Evolutionary conservation across 2,329 filamentous ascomycete species (phyloP).

Genomic region (Fusarium sp.): DNA sequence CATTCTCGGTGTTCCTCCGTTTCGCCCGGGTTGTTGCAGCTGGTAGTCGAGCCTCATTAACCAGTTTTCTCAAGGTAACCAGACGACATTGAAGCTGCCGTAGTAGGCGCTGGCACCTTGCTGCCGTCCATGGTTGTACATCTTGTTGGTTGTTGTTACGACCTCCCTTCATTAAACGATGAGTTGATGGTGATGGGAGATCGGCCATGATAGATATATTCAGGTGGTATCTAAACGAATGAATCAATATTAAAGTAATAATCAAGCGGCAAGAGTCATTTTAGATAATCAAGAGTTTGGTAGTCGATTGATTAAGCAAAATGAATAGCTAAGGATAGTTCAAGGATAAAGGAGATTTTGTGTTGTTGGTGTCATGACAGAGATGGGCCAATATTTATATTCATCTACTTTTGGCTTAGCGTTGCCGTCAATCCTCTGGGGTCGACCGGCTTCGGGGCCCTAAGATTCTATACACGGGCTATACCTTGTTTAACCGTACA

Average conservation of each 20-base stretch:
- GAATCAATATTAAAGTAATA: not conserved
- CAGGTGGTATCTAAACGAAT: not conserved
- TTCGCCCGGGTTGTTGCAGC: conserved; percentile 34
- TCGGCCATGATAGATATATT: conserved; percentile 19
- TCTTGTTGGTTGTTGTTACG: conserved; percentile 21
- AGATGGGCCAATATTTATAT: conserved; percentile 48
- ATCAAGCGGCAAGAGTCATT: not conserved
- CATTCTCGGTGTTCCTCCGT: conserved; percentile 25
- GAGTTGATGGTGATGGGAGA: conserved; percentile 29
- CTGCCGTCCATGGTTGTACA: conserved; percentile 60
- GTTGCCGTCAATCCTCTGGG: conserved; percentile 20
- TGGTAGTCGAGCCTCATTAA: conserved; percentile 37
- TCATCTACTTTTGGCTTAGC: conserved; percentile 48
- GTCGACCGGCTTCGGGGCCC: conserved; percentile 31
- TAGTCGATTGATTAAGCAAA: not conserved
- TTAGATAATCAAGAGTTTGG: not conserved
- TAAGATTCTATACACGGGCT: conserved; percentile 27
- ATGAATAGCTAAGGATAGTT: not conserved
- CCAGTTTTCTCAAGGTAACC: conserved; percentile 54
- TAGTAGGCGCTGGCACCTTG: conserved; percentile 60
- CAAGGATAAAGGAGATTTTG: not conserved
- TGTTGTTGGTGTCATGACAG: conserved; percentile 13
- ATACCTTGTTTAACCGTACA: conserved; percentile 23
- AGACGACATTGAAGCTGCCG: conserved; percentile 61
- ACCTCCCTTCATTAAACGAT: conserved; percentile 16